Evolutionary conservation across 73 alveolate species (phyloP).

Genomic region (Paramecium octaurelia): DNA sequence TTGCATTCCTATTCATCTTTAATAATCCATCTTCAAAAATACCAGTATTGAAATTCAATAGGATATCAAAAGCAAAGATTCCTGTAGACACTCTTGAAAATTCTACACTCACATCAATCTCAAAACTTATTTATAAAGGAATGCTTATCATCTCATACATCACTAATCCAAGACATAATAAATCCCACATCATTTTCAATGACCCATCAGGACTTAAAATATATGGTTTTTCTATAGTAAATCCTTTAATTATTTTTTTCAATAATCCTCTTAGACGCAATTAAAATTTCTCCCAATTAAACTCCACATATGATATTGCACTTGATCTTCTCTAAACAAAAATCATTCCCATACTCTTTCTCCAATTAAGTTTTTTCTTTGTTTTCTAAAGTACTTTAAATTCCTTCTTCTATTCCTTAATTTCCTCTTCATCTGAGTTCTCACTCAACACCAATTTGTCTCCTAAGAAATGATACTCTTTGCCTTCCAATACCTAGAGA

Average conservation of each 20-base stretch:
- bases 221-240: constrained; percentile 3
- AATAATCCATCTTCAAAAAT: constrained; percentile 72
- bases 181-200: constrained; percentile 74
- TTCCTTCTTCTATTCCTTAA: background rate
- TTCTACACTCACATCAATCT: background rate
- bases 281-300: background rate
- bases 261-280: background rate
- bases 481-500: background rate
- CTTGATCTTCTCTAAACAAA: background rate
- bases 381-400: background rate
- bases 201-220: constrained; percentile 65
- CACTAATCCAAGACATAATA: background rate
- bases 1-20: constrained; percentile 42
- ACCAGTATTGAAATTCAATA: constrained; percentile 70
- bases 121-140: constrained; percentile 25
- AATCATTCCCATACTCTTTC: background rate
- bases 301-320: background rate
- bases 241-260: background rate
- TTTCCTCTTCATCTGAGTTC: constrained; percentile 3
- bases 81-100: background rate
- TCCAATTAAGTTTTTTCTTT: background rate
- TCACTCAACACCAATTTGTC: background rate
- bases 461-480: background rate
- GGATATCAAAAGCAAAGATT: constrained; percentile 42
- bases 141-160: background rate